A percentile compares a stretch with the other conserved stretches of the same genome.
Evolutionary conservation across 176 grass and related monocot genomes (phyloP).

Genomic region (Juncus effusus): DNA sequence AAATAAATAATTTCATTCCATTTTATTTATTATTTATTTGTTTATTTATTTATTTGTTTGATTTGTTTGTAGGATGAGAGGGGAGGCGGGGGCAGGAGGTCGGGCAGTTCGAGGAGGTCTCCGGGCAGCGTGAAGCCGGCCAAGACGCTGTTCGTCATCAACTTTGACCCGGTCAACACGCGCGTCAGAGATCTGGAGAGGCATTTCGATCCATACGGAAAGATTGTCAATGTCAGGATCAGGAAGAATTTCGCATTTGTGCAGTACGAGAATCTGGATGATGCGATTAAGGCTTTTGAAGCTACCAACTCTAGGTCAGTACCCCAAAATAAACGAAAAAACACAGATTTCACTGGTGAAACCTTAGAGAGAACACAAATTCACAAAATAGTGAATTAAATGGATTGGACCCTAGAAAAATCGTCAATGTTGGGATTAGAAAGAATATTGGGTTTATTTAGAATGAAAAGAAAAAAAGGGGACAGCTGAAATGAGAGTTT

Average conservation of each 20-base stretch:
- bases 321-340: no score
- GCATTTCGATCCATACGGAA: slow-evolving; percentile 91
- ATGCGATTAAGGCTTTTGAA: slow-evolving; percentile 91
- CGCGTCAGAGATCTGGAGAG: slow-evolving; percentile 86
- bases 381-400: slow-evolving; percentile 4
- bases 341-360: slow-evolving; percentile 7
- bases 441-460: no score
- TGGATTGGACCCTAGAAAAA: not conserved
- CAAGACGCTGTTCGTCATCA: slow-evolving; percentile 97
- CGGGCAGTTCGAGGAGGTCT: slow-evolving; percentile 65
- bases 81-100: slow-evolving; percentile 30
- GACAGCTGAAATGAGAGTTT: no score
- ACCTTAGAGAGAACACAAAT: not conserved
- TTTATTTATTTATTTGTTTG: slow-evolving; percentile 6
- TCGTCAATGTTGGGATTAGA: not conserved
- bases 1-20: not conserved
- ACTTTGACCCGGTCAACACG: slow-evolving; percentile 92
- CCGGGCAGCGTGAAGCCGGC: slow-evolving; percentile 65
- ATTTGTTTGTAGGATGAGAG: slow-evolving; percentile 44
- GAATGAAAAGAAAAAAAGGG: no score
- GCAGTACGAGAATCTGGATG: slow-evolving; percentile 81
- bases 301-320: slow-evolving; percentile 66
- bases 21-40: not conserved
- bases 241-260: slow-evolving; percentile 94
- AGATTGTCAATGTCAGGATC: slow-evolving; percentile 77